Base-by-base conservation (phyloP, 768 basidiomycete genomes). In the Stropharia rugosoannulata region DNA sequence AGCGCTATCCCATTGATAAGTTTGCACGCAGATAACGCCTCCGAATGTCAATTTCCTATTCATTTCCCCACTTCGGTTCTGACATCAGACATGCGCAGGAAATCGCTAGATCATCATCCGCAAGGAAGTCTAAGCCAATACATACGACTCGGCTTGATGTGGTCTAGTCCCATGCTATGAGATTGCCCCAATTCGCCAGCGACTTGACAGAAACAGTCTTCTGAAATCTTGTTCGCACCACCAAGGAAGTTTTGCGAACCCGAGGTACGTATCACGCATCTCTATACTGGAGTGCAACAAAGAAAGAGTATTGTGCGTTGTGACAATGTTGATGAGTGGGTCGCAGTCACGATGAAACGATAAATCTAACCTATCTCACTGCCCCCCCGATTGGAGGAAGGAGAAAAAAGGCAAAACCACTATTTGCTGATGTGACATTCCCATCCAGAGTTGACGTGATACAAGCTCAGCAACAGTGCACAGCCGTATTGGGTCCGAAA, bases 401-500 rank as follows among this genome's bases (percentile, higher is more conserved):
- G 5, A 43, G 42, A 46, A 46, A 27, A 46, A 46, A 46, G 45
- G 45, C 29, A 46, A 46, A 46, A 46, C 29, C 22, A 32, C 45
- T 12, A 22, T 46, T 27, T 22, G 15, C 11, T 46, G 45, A 46
- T 46, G 45, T 46, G 45, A 46, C 45, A 46, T 29, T 25, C 42
- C 42, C 42, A 43, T 43, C 10, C 22, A 27, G 45, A 46, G 15
- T 27, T 12, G 45, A 46, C 45, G 45, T 46, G 45, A 46, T 27
- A 25, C 44, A 41, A 25, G 15, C 22, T 22, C 22, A 46, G 8
- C 29, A 27, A 11, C 45, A 27, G 27, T 54, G 55, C 58, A 60
- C 50, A 52, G 46, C 63, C 63, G 59, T 58, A 59, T 45, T 55
- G 58, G 52, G 46, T 51, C 61, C 61, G 60, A 56, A 55, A 43